Percentiles rank a stretch among this genome's conserved stretches.
Evolutionary conservation across 2,329 filamentous ascomycete species (phyloP).

Genomic region (Arthroderma sp.): DNA sequence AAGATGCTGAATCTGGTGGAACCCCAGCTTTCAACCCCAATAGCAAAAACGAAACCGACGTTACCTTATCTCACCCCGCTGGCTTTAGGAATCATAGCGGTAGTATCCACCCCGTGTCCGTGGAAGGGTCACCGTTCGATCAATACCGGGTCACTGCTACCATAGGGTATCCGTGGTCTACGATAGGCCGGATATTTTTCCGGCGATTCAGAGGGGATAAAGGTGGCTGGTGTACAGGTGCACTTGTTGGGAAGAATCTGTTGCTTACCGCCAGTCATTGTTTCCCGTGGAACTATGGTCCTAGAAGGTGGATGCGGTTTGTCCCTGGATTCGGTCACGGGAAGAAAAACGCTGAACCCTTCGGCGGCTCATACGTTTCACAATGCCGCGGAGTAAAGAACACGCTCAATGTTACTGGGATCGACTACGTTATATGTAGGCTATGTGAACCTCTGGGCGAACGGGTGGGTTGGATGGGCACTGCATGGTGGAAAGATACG

Average conservation of each 20-base stretch:
- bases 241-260: constrained; percentile 16
- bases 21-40: constrained; percentile 13
- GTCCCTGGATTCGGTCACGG: constrained; percentile 14
- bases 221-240: constrained; percentile 18
- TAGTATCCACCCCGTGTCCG: neutral
- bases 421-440: constrained; percentile 18
- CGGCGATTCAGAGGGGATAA: constrained; percentile 14
- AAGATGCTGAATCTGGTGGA: constrained; percentile 10
- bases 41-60: neutral
- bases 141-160: constrained; percentile 14
- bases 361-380: constrained; percentile 16
- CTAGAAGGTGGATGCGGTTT: constrained; percentile 18
- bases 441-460: constrained; percentile 18
- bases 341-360: constrained; percentile 13
- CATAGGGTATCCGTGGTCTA: constrained; percentile 17
- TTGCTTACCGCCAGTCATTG: constrained; percentile 19
- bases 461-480: constrained; percentile 18
- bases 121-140: constrained; percentile 6
- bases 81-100: neutral
- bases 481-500: constrained; percentile 16
- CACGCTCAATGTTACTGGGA: constrained; percentile 18
- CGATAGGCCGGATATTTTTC: constrained; percentile 16
- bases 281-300: constrained; percentile 17
- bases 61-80: neutral
- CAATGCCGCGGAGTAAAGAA: constrained; percentile 18